Conservation (phyloP, 1,139 yeast genomes). For the Magnusiomyces fungicola region DNA sequence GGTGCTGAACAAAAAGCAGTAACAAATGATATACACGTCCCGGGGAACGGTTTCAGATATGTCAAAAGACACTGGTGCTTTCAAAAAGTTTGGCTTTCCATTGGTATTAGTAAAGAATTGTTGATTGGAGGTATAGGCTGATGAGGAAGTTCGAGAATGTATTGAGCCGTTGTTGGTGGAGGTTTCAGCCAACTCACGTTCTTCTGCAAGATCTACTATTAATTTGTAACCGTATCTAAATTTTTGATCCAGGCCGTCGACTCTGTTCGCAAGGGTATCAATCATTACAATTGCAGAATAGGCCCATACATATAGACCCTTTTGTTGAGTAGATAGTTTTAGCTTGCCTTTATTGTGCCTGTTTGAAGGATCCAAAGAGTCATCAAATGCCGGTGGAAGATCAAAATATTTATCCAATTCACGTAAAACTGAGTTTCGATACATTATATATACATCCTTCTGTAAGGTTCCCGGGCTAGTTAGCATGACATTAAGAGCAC, state of each 20-base stretch:
- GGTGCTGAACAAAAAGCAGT: conserved; percentile 9
- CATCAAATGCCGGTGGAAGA: not conserved
- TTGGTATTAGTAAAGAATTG: no score
- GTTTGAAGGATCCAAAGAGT: not conserved
- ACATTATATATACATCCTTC: conserved; percentile 7
- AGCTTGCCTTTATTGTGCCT: no score
- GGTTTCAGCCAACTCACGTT: no score
- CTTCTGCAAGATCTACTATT: not conserved
- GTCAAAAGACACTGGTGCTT: no score
- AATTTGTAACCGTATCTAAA: not conserved
- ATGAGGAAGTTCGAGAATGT: no score
- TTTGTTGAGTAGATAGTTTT: no score
- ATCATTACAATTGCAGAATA: not conserved
- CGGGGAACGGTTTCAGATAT: not conserved
- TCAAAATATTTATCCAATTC: not conserved
- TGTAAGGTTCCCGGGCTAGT: conserved; percentile 13
- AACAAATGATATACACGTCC: conserved; percentile 8
- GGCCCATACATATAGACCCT: not conserved
- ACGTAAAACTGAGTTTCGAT: conserved; percentile 7
- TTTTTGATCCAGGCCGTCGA: not conserved
- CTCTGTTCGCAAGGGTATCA: not conserved
- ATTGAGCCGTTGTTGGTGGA: no score
- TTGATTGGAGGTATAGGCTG: no score
- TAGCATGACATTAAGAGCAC: conserved; percentile 9
- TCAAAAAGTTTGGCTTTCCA: no score